Base-by-base conservation (phyloP, 306 rosid species). In the Arachis stenosperma region DNA sequence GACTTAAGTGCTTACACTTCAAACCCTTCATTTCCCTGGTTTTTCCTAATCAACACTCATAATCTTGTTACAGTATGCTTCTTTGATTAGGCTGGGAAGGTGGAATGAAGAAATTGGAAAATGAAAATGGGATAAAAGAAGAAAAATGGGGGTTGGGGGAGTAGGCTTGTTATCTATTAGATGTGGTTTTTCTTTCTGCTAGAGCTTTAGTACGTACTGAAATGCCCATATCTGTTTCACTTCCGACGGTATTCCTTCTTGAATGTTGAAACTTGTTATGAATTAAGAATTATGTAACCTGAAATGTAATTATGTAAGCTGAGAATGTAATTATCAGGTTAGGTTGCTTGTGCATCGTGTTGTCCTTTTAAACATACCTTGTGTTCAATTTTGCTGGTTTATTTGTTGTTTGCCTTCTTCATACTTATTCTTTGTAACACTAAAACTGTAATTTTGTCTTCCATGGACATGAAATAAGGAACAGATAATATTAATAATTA, bases 151-250 rank as follows among this genome's bases (percentile, higher is more conserved):
- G 37, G 3, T 2, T 2, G 37, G 37, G 37, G 37, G 37, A 33
- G 37, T 4, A 33, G 37, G 37, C 37, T 33, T 33, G 37, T 67
- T 50, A 66, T 60, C 70, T 14, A 22, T 13, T 54, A 9, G 63
- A 44, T 68, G 55, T 36, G 33, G 7, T 17, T 67, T 22, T 74
- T 66, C 41, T 53, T 43, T 59, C 41, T 55, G 58, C 50, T 48
- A 2, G 10, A 7, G 39, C n/a, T 61, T 56, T 46, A 13, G 14
- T 7, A 63, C 54, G 63, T 41, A 40, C 51, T 63, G 64, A 56
- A 17, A 15, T 30, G 27, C 37, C 56, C 53, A 10, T 55, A 37
- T 15, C n/a, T 48, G 14, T 48, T 14, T 29, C 27, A 30, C 54
- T 48, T 17, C 14, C 65, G n/a, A 3, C n/a, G 11, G 15, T 3